A percentile compares a stretch with the other conserved stretches of the same genome.
These are phyloP conservation scores for Pseudozyma flocculosa DNA, from an alignment of 1,284 basidiomycete genomes.

Conservation along the genomic window DNA sequence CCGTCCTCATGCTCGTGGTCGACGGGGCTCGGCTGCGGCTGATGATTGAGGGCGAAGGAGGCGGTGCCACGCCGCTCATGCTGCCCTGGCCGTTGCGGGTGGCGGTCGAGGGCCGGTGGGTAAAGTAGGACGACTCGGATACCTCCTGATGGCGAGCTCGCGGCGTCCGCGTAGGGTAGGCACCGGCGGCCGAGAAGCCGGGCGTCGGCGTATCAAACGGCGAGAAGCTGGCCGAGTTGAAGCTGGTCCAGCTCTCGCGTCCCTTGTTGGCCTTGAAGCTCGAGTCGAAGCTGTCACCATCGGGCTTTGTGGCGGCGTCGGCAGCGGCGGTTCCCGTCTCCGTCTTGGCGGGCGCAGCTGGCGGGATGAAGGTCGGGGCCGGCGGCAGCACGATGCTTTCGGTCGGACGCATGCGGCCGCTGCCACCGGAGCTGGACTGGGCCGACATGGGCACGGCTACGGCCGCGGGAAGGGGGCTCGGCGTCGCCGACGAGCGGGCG, in stretches of 20 bases:
- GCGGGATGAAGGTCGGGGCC: constrained; percentile 30
- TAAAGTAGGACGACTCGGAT: constrained; percentile 47
- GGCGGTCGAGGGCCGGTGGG: constrained; percentile 9
- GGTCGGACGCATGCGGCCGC: constrained; percentile 27
- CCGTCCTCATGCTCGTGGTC: constrained; percentile 33
- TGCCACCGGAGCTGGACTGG: constrained; percentile 23
- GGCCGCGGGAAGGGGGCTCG: constrained; percentile 10
- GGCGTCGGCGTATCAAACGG: constrained; percentile 43
- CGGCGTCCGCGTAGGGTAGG: constrained; percentile 20
- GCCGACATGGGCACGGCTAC: constrained; percentile 13
- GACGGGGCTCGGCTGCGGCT: constrained; percentile 47
- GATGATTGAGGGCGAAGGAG: constrained; percentile 54
- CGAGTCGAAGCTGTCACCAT: background rate
- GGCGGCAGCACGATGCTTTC: constrained; percentile 36
- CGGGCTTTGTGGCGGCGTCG: constrained; percentile 4
- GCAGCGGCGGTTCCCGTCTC: background rate
- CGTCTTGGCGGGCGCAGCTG: background rate
- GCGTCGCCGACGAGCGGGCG: constrained; percentile 8
- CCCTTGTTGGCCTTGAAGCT: constrained; percentile 14
- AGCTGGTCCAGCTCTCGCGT: constrained; percentile 41
- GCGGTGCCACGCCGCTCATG: constrained; percentile 34
- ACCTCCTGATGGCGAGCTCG: constrained; percentile 25
- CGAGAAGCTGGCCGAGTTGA: constrained; percentile 28
- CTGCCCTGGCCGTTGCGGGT: constrained; percentile 3
- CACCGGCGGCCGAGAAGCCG: constrained; percentile 5